These are phyloP conservation scores for Psilocybe azurescens DNA, from an alignment of 768 basidiomycete genomes.

Conservation along the genomic window DNA sequence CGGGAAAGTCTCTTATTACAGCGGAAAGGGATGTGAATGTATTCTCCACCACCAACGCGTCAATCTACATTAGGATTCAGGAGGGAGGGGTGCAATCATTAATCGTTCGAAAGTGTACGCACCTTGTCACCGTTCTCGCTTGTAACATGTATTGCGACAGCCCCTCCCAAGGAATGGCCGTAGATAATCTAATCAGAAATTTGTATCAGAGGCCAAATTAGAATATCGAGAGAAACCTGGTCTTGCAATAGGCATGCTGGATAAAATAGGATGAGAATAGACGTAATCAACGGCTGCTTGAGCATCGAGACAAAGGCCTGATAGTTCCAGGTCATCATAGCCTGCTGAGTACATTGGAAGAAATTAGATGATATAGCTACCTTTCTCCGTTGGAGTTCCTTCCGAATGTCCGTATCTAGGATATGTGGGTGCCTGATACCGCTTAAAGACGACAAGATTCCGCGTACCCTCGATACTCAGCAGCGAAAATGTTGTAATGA, in stretches of 20 bases:
- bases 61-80: too few relatives aligned
- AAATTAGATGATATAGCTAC: slow-evolving; percentile 35
- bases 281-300: slow-evolving; percentile 80
- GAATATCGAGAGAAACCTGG: too few relatives aligned
- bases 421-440: too few relatives aligned
- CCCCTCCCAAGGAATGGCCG: slow-evolving; percentile 85
- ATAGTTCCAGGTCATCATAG: background rate
- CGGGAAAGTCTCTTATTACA: too few relatives aligned
- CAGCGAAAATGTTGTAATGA: slow-evolving; percentile 71
- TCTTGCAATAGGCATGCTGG: too few relatives aligned
- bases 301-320: slow-evolving; percentile 79
- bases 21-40: too few relatives aligned
- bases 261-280: too few relatives aligned
- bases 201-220: background rate
- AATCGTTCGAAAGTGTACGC: too few relatives aligned
- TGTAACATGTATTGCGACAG: slow-evolving; percentile 84
- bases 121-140: slow-evolving; percentile 69
- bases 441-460: too few relatives aligned
- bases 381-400: slow-evolving; percentile 80
- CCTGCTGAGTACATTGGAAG: too few relatives aligned
- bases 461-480: slow-evolving; percentile 86
- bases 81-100: background rate
- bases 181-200: slow-evolving; percentile 32
- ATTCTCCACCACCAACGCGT: too few relatives aligned
- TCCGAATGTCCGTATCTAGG: slow-evolving; percentile 79